Percentiles rank a stretch among this genome's conserved stretches.
These are phyloP conservation scores for Talaromyces sp. DNA, from an alignment of 2,329 filamentous ascomycete genomes.

Conservation along the genomic window DNA sequence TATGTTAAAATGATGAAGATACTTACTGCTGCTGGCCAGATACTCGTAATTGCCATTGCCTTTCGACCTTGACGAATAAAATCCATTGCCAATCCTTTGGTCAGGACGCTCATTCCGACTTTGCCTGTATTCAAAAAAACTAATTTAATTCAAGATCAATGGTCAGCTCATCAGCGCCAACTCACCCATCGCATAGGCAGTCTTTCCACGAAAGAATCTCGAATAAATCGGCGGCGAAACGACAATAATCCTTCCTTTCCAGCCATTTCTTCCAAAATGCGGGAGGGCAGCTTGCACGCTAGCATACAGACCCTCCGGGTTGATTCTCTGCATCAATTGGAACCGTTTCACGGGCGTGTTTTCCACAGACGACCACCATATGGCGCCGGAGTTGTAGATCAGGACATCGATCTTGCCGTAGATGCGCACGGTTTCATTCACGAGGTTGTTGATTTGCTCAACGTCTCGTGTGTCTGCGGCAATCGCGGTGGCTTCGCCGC, in stretches of 20 bases:
- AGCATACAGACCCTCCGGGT: conserved; percentile 70
- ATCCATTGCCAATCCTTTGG: conserved; percentile 78
- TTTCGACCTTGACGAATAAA: conserved; percentile 59
- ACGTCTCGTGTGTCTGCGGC: conserved; percentile 63
- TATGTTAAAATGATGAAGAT: not conserved
- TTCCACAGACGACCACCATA: conserved; percentile 74
- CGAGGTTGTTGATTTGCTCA: conserved; percentile 55
- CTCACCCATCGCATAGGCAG: conserved; percentile 65
- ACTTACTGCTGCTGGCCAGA: conserved; percentile 73
- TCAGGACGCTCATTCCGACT: conserved; percentile 74
- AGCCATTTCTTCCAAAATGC: conserved; percentile 50
- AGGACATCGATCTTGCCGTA: conserved; percentile 66
- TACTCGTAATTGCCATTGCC: conserved; percentile 70
- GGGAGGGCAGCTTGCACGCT: conserved; percentile 64
- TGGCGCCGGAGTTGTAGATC: conserved; percentile 78
- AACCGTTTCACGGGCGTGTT: conserved; percentile 71
- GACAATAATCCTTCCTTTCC: conserved; percentile 64
- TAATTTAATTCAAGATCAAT: not conserved
- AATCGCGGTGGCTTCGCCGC: conserved; percentile 60
- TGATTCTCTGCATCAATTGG: conserved; percentile 69
- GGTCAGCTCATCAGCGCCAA: not conserved
- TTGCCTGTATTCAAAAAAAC: conserved; percentile 46
- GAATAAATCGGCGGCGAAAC: conserved; percentile 81
- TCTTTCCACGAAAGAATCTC: conserved; percentile 79
- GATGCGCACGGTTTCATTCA: conserved; percentile 52